Base-by-base conservation (phyloP, 139 green algal genomes). In the Tetraselmis chui region DNA sequence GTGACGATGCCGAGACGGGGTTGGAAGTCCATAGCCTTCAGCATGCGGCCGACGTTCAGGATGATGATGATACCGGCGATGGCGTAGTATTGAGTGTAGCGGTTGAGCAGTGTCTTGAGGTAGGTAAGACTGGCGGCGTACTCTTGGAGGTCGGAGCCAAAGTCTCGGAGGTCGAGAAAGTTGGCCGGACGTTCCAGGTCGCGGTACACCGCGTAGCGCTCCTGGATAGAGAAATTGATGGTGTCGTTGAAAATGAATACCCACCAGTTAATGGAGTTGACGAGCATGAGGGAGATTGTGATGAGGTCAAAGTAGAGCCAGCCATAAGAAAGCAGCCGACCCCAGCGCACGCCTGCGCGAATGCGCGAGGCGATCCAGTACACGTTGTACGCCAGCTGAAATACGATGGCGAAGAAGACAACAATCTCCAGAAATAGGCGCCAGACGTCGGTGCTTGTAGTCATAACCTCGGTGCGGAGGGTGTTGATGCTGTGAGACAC, bases 11-110 rank as follows among this genome's bases (percentile, higher is more conserved):
- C 93, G 59, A 95, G 86, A 1, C 93, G 88, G 1, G 93, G 93
- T 90, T 97, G 93, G 90, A 97, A 97, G 88, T 97, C 89, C 93
- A 97, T 96, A 31, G 90, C 89, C 86, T 94, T 94, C 78, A 97
- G 85, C 81, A 96, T 77, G 25, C 93, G 86, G 1, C 84, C 87
- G 26, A 97, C 92, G 31, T 95, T 89, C 84, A 97, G 87, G 79
- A 97, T 89, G 81, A 96, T 95, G 86, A 90, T 94, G 84, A 96
- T 92, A 78, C 92, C 93, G 45, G 92, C 93, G 23, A 96, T 79
- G 11, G 92, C 89, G 59, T 92, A 94, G 87, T 96, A 96, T 88
- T 87, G 93, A 29, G 91, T 88, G 31, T 95, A 88, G 76, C 88
- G 87, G 59, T 92, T 81, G 1, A 92, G 86, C 32, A 95, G 85